A percentile compares a stretch with the other conserved stretches of the same genome.
These are phyloP conservation scores for Candida boleticola DNA, from an alignment of 805 yeast genomes.

Conservation along the genomic window DNA sequence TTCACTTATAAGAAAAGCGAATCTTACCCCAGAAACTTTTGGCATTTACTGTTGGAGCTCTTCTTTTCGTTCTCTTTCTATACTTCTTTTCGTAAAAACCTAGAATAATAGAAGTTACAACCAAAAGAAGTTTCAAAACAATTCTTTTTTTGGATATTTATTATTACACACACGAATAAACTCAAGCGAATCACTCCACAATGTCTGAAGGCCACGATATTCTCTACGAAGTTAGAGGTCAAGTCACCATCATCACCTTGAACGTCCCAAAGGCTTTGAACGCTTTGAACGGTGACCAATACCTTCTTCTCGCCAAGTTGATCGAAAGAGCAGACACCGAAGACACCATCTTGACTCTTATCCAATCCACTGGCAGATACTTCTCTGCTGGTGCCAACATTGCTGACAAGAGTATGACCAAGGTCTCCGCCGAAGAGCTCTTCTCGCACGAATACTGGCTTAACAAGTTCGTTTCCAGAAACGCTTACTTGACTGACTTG, in stretches of 20 bases:
- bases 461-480: constrained; percentile 63
- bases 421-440: constrained; percentile 28
- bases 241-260: constrained; percentile 60
- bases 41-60: too few relatives aligned
- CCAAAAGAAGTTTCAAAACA: too few relatives aligned
- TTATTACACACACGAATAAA: too few relatives aligned
- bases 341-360: constrained; percentile 61
- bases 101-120: too few relatives aligned
- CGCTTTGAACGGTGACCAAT: constrained; percentile 66
- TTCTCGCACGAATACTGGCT: constrained; percentile 48
- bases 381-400: constrained; percentile 88
- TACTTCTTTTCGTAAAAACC: too few relatives aligned
- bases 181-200: too few relatives aligned
- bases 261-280: constrained; percentile 61
- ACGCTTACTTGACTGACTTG: constrained; percentile 63
- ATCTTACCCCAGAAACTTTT: not conserved
- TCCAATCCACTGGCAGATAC: constrained; percentile 69
- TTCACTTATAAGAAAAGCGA: not conserved
- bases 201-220: constrained; percentile 29
- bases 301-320: constrained; percentile 54
- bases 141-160: too few relatives aligned
- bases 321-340: constrained; percentile 64
- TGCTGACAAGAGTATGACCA: constrained; percentile 31
- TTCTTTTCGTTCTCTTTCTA: too few relatives aligned
- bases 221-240: constrained; percentile 43